A percentile compares a stretch with the other conserved stretches of the same genome.
These are phyloP conservation scores for Trametes gibbosa DNA, from an alignment of 768 basidiomycete genomes.

Conservation along the genomic window DNA sequence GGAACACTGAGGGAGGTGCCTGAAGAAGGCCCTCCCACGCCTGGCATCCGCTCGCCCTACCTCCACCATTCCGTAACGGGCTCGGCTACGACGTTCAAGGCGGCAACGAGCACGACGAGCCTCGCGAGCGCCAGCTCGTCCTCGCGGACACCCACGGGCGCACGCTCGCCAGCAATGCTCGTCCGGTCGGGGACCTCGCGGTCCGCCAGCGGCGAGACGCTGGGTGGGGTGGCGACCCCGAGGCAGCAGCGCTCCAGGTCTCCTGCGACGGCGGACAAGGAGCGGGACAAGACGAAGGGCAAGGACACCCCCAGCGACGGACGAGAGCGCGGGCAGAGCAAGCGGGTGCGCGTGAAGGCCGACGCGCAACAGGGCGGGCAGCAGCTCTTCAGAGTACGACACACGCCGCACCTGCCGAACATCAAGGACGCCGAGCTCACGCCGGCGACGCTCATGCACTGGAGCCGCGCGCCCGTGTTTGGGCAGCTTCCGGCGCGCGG, in stretches of 20 bases:
- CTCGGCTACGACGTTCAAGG: slow-evolving; percentile 39
- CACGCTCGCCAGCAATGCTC: slow-evolving; percentile 17
- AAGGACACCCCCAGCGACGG: slow-evolving; percentile 9
- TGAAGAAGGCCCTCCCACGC: slow-evolving; percentile 27
- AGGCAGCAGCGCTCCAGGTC: slow-evolving; percentile 17
- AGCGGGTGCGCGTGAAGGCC: slow-evolving; percentile 11
- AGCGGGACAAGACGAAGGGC: slow-evolving; percentile 12
- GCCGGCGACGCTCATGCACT: slow-evolving; percentile 78
- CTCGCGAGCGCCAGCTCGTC: slow-evolving; percentile 29
- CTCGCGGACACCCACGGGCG: slow-evolving; percentile 19
- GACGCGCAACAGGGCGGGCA: slow-evolving; percentile 25
- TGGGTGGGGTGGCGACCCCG: slow-evolving; percentile 11
- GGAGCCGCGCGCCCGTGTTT: slow-evolving; percentile 81
- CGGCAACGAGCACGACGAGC: slow-evolving; percentile 28
- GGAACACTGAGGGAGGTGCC: slow-evolving; percentile 32
- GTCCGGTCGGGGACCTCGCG: slow-evolving; percentile 11
- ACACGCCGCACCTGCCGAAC: slow-evolving; percentile 59
- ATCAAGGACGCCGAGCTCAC: slow-evolving; percentile 55
- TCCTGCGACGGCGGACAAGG: slow-evolving; percentile 12
- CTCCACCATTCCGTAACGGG: slow-evolving; percentile 34
- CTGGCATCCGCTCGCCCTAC: slow-evolving; percentile 37
- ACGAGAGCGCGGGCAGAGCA: slow-evolving; percentile 9
- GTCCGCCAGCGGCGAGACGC: slow-evolving; percentile 15
- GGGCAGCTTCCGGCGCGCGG: slow-evolving; percentile 62
- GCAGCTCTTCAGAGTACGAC: slow-evolving; percentile 32